Evolutionary conservation across 139 green algal genomes (phyloP), one percentile per base, ranked within the genome.

Genomic region (Tetratostichococcus sp.): DNA sequence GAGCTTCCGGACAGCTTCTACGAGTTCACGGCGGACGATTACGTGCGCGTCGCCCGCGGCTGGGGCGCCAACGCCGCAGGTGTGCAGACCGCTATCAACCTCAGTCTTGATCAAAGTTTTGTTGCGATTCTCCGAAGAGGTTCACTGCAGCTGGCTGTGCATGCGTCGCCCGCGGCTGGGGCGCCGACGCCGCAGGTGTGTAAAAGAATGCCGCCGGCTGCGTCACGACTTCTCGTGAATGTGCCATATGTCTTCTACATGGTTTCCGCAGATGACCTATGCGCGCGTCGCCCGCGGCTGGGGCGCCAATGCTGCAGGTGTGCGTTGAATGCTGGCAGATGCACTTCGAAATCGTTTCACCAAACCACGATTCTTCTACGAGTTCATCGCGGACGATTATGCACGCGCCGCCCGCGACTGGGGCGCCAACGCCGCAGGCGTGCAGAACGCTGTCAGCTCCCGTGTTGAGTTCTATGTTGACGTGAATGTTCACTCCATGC

Each of bases 1-100:
- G 62, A 68, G 2, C 62, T 16, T 22, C 62, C 62, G n/a, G 28
- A 32, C 62, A 23, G 6, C 28, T 81, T 77, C 31, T 81, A 74
- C 26, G 79, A 83, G 30, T 77, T 83, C 57, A 80, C 69, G 1
- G 35, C 72, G 65, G 74, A 79, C 34, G 79, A 83, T 59, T 76
- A 75, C 35, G 70, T 39, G 14, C 35, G 58, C 6, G 74, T 79
- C 30, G 39, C 75, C 70, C 72, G 74, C 33, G 76, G 76, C 22
- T 70, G 68, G 42, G 22, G 30, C 33, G 72, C 72, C 19, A 79
- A 73, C 68, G 34, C 66, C 50, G 73, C 71, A 8, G n/a, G n/a
- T n/a, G n/a, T n/a, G n/a, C n/a, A n/a, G n/a, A n/a, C n/a, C n/a
- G n/a, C n/a, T n/a, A n/a, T n/a, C n/a, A n/a, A n/a, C n/a, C n/a